Percentiles rank a stretch among this genome's conserved stretches.
Conservation (phyloP, 2,329 filamentous ascomycete species). For the Cercospora beticola region DNA sequence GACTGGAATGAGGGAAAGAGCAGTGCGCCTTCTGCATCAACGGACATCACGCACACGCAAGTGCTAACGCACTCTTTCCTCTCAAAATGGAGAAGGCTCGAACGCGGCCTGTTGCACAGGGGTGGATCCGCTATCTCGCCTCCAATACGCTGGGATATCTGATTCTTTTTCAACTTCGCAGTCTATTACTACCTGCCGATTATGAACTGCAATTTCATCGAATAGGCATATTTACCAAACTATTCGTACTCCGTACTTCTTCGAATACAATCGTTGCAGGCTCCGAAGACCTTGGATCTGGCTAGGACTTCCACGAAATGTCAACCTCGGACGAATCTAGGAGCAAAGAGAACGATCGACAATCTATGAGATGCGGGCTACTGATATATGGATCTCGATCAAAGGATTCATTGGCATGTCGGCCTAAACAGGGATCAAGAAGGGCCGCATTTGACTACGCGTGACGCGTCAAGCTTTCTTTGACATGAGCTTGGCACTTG, state of each 20-base stretch:
- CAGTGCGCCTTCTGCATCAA: neutral
- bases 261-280: neutral
- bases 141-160: neutral
- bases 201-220: too few relatives aligned
- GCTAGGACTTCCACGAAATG: neutral
- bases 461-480: neutral
- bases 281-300: neutral
- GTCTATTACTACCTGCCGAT: too few relatives aligned
- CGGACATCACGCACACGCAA: neutral
- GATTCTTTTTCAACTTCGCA: too few relatives aligned
- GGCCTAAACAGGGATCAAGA: neutral
- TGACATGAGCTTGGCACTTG: neutral
- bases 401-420: neutral
- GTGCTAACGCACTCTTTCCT: neutral
- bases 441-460: neutral
- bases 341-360: neutral
- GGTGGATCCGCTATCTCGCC: neutral
- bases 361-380: neutral
- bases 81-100: neutral
- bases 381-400: neutral
- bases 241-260: too few relatives aligned
- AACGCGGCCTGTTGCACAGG: neutral
- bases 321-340: neutral
- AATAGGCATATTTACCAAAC: too few relatives aligned
- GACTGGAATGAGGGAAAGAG: neutral